Evolutionary conservation across 148 eudicot species (phyloP).

Genomic region (Rhododendron simsii): DNA sequence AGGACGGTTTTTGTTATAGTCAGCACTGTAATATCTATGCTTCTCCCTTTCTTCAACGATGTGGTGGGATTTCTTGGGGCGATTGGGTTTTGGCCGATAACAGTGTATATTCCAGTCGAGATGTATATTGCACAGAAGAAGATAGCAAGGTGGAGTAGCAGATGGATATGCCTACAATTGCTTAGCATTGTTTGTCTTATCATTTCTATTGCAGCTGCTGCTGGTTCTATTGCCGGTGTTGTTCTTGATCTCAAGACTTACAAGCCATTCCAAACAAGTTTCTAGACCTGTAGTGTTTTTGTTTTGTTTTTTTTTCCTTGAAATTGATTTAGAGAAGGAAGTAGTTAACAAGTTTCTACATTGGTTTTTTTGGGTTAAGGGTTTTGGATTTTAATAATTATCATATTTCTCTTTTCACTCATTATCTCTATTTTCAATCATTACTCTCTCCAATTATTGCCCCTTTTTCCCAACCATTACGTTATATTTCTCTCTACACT

Average conservation of each 20-base stretch:
- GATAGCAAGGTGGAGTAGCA: slow-evolving; percentile 39
- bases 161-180: slow-evolving; percentile 44
- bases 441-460: too few species aligned
- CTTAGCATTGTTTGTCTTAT: slow-evolving; percentile 38
- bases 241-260: slow-evolving; percentile 45
- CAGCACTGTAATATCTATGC: slow-evolving; percentile 44
- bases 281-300: background rate
- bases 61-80: slow-evolving; percentile 52
- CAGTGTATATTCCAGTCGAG: slow-evolving; percentile 21
- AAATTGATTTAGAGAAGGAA: background rate
- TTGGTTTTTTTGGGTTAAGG: too few species aligned
- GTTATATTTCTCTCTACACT: too few species aligned
- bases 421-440: too few species aligned
- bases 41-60: slow-evolving; percentile 51
- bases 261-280: slow-evolving; percentile 35
- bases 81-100: slow-evolving; percentile 54
- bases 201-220: slow-evolving; percentile 42
- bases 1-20: slow-evolving; percentile 37
- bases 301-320: background rate
- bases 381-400: too few species aligned
- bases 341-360: background rate
- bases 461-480: too few species aligned
- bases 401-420: too few species aligned
- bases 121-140: slow-evolving; percentile 54
- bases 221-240: slow-evolving; percentile 53